These are phyloP conservation scores for Clavispora fructus DNA, from an alignment of 805 yeast genomes.

Conservation along the genomic window DNA sequence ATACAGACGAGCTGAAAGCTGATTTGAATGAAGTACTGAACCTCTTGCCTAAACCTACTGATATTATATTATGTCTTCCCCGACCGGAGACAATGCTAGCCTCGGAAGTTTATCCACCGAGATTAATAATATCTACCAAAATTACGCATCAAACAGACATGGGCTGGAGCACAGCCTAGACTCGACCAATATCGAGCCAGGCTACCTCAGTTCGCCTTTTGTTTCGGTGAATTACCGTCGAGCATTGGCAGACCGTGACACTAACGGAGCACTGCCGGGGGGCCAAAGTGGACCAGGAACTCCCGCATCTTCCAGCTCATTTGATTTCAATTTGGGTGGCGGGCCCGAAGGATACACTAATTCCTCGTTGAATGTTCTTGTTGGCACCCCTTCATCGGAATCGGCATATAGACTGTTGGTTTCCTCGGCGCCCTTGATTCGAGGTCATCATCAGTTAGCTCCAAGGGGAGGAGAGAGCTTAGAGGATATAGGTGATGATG, in stretches of 20 bases:
- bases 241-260: neutral
- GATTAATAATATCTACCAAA: constrained; percentile 11
- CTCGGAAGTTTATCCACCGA: constrained; percentile 12
- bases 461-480: neutral
- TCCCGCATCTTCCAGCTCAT: constrained; percentile 24
- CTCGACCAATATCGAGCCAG: constrained; percentile 5
- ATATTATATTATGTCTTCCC: neutral
- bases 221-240: neutral
- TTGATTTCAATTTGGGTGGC: constrained; percentile 24
- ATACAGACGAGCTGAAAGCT: neutral
- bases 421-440: constrained; percentile 7
- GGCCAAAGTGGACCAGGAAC: constrained; percentile 26
- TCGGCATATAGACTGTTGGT: constrained; percentile 16
- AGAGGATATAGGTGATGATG: constrained; percentile 9
- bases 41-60: neutral
- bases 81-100: constrained; percentile 3
- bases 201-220: neutral
- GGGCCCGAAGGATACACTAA: constrained; percentile 23
- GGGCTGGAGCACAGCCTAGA: constrained; percentile 5
- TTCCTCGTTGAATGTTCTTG: constrained; percentile 32
- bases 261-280: neutral
- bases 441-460: neutral
- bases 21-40: neutral
- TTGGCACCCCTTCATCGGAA: constrained; percentile 24
- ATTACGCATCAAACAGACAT: constrained; percentile 1